Percentiles rank a stretch among this genome's conserved stretches.
Evolutionary conservation across 108 stramenopile species (phyloP).

Genomic region (Stephanodiscus triporus): DNA sequence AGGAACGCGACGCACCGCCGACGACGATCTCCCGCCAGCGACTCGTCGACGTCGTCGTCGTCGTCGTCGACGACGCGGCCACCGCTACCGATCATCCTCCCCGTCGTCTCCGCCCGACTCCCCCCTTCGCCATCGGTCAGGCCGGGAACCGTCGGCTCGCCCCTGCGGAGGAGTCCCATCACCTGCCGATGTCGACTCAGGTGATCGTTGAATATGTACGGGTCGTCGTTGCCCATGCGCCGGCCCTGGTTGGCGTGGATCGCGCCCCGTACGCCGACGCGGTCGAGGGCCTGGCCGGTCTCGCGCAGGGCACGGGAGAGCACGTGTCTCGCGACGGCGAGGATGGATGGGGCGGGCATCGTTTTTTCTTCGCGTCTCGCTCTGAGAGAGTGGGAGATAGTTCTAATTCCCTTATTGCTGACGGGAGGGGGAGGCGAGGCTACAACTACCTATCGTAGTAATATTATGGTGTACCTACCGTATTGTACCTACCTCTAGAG

Average conservation of each 20-base stretch:
- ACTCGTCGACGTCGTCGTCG: too few species aligned
- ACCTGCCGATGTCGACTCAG: conserved; percentile 75
- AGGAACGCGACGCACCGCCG: conserved; percentile 66
- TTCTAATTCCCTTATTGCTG: too few species aligned
- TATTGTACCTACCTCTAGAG: too few species aligned
- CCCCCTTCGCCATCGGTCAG: conserved; percentile 26
- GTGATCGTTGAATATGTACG: conserved; percentile 75
- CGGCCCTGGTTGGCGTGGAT: conserved; percentile 58
- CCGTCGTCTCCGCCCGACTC: conserved; percentile 1
- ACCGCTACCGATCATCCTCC: neutral
- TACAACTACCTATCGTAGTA: too few species aligned
- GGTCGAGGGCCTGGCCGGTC: conserved; percentile 86
- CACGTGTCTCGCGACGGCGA: conserved; percentile 65
- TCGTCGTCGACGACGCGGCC: neutral
- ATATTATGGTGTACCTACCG: too few species aligned
- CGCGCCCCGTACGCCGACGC: conserved; percentile 67
- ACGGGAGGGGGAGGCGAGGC: too few species aligned
- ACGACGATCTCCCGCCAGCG: neutral
- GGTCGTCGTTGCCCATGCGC: conserved; percentile 68
- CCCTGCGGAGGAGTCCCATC: conserved; percentile 72
- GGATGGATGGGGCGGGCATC: conserved; percentile 60
- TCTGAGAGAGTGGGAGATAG: too few species aligned
- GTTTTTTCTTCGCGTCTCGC: conserved; percentile 1
- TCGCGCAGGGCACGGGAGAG: conserved; percentile 83
- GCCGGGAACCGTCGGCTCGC: conserved; percentile 65